Evolutionary conservation across 1,139 yeast genomes (phyloP), one percentile per base, ranked within the genome.

Genomic region (Williopsis jadinii): DNA sequence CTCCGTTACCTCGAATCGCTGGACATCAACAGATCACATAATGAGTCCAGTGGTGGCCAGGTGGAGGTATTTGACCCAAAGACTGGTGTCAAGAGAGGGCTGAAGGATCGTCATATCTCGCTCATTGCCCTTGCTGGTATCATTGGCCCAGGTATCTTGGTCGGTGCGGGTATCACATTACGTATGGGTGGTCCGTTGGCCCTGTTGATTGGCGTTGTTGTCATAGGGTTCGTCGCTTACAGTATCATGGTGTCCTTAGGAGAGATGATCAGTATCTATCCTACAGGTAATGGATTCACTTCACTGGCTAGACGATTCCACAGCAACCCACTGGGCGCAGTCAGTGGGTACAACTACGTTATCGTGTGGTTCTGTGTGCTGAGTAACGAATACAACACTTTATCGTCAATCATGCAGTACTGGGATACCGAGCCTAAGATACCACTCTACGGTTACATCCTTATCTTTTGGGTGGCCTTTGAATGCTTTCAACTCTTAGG

Each of bases 331-430:
- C 65, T 83, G 43, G 94, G 95, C 47, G 86, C 87, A 39, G 80
- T 92, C 35, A 77, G 82, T 53, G 94, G 92, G 38, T 85, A 86
- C 77, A 72, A 75, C 63, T 86, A 86, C 61, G 84, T 92, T 84
- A 84, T 84, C 61, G 77, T 84, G 24, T 85, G 94, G 92, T 86
- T 88, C 43, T 80, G 83, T 53, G 84, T 95, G 6, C 80, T 77
- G 61, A 84, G 94, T 9, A 81, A 84, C 49, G 95, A 86, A 64
- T 70, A 85, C 46, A 82, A 90, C 31, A 86, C 87, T 8, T 75
- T 83, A 30, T 87, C 92, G 13, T 84, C 83, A 56, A 75, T 85
- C 41, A 73, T 85, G 51, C 67, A 75, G 56, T 80, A 70, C 53
- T 85, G 95, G 95, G 83, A 88, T 28, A 62, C 64, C 41, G 44